Percentiles rank a stretch among this genome's conserved stretches.
phyloP scores from a whole-genome alignment of 2,329 filamentous ascomycete species.

The Fusarium nelsonii region DNA sequence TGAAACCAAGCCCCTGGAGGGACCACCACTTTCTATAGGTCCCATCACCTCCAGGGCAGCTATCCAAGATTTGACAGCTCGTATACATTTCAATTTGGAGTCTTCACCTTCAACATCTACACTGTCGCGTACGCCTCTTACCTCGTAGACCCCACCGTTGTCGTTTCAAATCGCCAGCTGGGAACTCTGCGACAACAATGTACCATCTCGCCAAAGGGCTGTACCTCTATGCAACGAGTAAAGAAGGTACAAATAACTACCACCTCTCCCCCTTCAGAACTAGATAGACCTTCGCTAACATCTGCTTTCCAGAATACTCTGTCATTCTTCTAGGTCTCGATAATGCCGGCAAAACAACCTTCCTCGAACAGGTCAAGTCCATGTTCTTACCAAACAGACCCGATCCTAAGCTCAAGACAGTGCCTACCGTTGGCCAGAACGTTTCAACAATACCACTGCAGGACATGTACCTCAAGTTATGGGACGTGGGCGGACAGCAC shows the following conservation, averaged over 20 bases:
- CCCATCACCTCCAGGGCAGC: background rate
- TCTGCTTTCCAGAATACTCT: constrained; percentile 79
- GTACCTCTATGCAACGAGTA: constrained; percentile 95
- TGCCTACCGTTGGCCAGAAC: constrained; percentile 97
- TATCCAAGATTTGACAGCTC: background rate
- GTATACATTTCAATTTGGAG: constrained; percentile 1
- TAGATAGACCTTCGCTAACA: constrained; percentile 5
- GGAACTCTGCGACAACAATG: constrained; percentile 65
- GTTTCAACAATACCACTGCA: constrained; percentile 90
- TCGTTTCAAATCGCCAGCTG: background rate
- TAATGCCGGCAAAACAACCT: constrained; percentile 98
- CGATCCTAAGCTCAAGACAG: constrained; percentile 81
- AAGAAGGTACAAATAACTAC: constrained; percentile 76
- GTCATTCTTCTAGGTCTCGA: constrained; percentile 96
- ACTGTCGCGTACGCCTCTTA: constrained; percentile 9
- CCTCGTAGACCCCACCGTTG: background rate
- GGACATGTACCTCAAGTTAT: constrained; percentile 97
- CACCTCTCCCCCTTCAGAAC: constrained; percentile 9
- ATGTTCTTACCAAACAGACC: constrained; percentile 76
- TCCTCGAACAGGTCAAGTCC: constrained; percentile 95
- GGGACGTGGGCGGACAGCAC: constrained; percentile 97
- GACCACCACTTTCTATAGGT: background rate
- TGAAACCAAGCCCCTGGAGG: constrained; percentile 13
- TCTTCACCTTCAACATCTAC: constrained; percentile 3
- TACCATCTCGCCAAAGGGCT: constrained; percentile 96